Percentiles rank a stretch among this genome's conserved stretches.
These are phyloP conservation scores for Arachnomyces sp. DNA, from an alignment of 2,329 filamentous ascomycete genomes.

Conservation along the genomic window DNA sequence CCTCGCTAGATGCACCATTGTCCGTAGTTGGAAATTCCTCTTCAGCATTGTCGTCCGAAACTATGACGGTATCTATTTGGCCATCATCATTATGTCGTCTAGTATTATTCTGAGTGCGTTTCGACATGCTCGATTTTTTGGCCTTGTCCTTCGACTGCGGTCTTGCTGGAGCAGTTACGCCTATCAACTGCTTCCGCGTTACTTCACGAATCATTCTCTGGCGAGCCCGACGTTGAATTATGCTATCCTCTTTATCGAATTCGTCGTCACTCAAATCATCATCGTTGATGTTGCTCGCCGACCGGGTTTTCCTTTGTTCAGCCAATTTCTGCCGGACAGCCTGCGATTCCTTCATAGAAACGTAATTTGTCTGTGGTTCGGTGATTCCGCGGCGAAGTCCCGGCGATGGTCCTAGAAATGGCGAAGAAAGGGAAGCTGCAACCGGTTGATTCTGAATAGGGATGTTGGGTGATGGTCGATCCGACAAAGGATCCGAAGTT, in stretches of 20 bases:
- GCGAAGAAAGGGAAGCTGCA: slow-evolving; percentile 30
- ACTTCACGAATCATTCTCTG: slow-evolving; percentile 28
- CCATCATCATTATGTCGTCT: slow-evolving; percentile 4
- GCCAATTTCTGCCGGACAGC: slow-evolving; percentile 29
- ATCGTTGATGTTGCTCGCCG: slow-evolving; percentile 26
- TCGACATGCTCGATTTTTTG: slow-evolving; percentile 3
- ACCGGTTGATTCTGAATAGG: slow-evolving; percentile 34
- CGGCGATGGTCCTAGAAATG: slow-evolving; percentile 25
- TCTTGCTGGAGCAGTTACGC: slow-evolving; percentile 26
- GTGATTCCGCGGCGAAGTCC: slow-evolving; percentile 29
- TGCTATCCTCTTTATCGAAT: slow-evolving; percentile 37
- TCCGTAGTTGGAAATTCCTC: slow-evolving; percentile 14
- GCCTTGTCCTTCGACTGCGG: slow-evolving; percentile 10
- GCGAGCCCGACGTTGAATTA: slow-evolving; percentile 26
- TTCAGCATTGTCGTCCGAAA: slow-evolving; percentile 14
- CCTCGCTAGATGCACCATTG: slow-evolving; percentile 28
- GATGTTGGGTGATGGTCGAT: slow-evolving; percentile 44
- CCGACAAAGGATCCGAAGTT: slow-evolving; percentile 33
- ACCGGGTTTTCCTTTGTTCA: slow-evolving; percentile 26
- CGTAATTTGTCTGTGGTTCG: slow-evolving; percentile 37
- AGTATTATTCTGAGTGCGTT: slow-evolving; percentile 1
- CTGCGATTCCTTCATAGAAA: slow-evolving; percentile 42
- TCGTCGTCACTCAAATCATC: slow-evolving; percentile 34
- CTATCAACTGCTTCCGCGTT: slow-evolving; percentile 28
- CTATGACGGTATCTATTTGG: not conserved